Percentiles rank a stretch among this genome's conserved stretches.
phyloP scores from a whole-genome alignment of 2,329 filamentous ascomycete species.

The Talaromyces amestolkiae region DNA sequence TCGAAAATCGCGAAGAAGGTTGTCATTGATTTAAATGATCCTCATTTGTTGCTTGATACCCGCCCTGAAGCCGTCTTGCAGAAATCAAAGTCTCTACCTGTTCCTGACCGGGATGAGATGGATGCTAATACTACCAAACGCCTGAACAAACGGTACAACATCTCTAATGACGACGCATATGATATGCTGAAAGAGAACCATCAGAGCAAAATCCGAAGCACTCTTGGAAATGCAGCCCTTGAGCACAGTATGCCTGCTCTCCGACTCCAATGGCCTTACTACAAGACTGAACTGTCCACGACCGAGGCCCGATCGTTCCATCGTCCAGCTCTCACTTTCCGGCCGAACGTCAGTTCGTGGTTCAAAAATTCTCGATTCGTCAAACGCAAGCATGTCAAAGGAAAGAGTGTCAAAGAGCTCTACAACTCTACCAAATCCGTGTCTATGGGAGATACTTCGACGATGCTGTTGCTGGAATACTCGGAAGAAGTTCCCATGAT shows the following conservation, averaged over 20 bases:
- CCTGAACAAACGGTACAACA: conserved; percentile 81
- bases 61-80: conserved; percentile 62
- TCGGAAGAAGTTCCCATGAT: conserved; percentile 90
- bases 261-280: conserved; percentile 93
- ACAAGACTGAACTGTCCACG: conserved; percentile 75
- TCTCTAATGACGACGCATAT: conserved; percentile 94
- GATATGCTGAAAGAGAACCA: conserved; percentile 95
- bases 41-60: conserved; percentile 78
- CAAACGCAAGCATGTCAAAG: conserved; percentile 80
- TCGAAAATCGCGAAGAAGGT: conserved; percentile 73
- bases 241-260: conserved; percentile 92
- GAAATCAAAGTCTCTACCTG: conserved; percentile 38
- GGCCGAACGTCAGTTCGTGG: conserved; percentile 65
- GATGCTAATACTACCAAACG: conserved; percentile 69
- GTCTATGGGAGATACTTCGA: conserved; percentile 83
- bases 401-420: conserved; percentile 72
- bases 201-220: conserved; percentile 91
- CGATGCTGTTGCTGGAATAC: conserved; percentile 86
- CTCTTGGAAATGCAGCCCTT: conserved; percentile 84
- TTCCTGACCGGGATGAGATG: conserved; percentile 55
- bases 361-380: conserved; percentile 70
- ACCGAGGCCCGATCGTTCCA: conserved; percentile 79
- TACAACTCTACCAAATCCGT: conserved; percentile 80
- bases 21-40: conserved; percentile 82
- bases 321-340: conserved; percentile 72